Conservation (phyloP, 192 early-diverging fungal genomes). For the Coemansia interrupta region DNA sequence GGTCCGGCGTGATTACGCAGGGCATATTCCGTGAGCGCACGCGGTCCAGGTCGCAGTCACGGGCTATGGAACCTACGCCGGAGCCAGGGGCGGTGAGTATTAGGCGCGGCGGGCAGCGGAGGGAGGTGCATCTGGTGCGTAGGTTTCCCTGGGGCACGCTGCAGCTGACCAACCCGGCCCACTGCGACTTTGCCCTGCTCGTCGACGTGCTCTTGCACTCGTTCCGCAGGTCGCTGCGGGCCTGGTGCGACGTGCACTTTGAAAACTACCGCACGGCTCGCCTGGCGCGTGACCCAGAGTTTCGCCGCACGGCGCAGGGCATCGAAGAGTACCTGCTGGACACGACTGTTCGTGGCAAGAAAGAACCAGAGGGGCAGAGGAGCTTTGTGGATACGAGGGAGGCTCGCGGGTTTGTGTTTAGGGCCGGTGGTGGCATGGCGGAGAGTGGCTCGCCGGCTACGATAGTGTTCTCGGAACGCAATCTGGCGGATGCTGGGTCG, state of each 20-base stretch:
- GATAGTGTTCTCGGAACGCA: not conserved
- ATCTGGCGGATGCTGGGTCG: not conserved
- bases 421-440: not conserved
- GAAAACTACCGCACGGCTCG: slow-evolving; percentile 73
- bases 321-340: not conserved
- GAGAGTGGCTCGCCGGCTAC: not conserved
- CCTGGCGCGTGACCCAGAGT: slow-evolving; percentile 21
- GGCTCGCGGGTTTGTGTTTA: too few relatives aligned
- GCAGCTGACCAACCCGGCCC: slow-evolving; percentile 86
- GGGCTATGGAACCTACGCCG: slow-evolving; percentile 1
- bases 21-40: slow-evolving; percentile 28
- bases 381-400: too few relatives aligned
- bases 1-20: slow-evolving; percentile 16
- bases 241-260: slow-evolving; percentile 81
- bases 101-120: slow-evolving; percentile 24
- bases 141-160: slow-evolving; percentile 85
- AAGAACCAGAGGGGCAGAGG: too few relatives aligned
- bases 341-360: not conserved
- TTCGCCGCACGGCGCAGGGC: not conserved
- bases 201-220: slow-evolving; percentile 76
- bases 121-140: slow-evolving; percentile 67
- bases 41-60: too few relatives aligned
- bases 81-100: too few relatives aligned
- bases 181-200: slow-evolving; percentile 88
- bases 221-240: slow-evolving; percentile 85